Evolutionary conservation across 208 protist genomes (phyloP), one percentile per base, ranked within the genome.

Genomic region (Blechomonas ayalai): DNA sequence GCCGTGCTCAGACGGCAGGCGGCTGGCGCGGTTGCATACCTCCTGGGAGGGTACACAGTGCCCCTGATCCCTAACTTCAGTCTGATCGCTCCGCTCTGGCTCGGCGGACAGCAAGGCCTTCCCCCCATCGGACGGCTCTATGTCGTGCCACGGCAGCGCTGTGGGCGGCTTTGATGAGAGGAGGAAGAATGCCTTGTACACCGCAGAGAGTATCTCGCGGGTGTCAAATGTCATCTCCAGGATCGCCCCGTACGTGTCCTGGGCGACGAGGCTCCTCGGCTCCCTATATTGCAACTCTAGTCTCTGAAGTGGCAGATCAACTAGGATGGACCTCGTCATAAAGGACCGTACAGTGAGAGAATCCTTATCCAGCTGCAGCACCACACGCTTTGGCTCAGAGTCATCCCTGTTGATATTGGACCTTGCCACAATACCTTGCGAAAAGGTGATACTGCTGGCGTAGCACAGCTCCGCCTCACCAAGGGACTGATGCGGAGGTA

Each of bases 101-200:
- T n/a, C n/a, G n/a, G n/a, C n/a, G n/a, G n/a, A n/a, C n/a, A n/a
- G n/a, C n/a, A n/a, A n/a, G n/a, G n/a, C n/a, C n/a, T n/a, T n/a
- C n/a, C n/a, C n/a, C n/a, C n/a, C n/a, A n/a, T n/a, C n/a, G n/a
- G n/a, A n/a, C n/a, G n/a, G n/a, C n/a, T n/a, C n/a, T n/a, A n/a
- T n/a, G n/a, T n/a, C n/a, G n/a, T n/a, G n/a, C n/a, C n/a, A n/a
- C n/a, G n/a, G n/a, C n/a, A 53, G 50, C 37, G 32, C 44, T 22
- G 59, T 40, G 16, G 59, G 27, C 16, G 37, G 44, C 9, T 43
- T 25, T 0, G 43, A 13, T 1, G 50, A 59, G 13, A 66, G 34
- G 31, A 58, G 26, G 38, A 62, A 69, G 5, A 62, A 15, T n/a
- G 52, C 25, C 44, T 69, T 69, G 55, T 53, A 62, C 7, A 69